phyloP scores from a whole-genome alignment of 768 basidiomycete genomes.

The Psilocybe azurescens region DNA sequence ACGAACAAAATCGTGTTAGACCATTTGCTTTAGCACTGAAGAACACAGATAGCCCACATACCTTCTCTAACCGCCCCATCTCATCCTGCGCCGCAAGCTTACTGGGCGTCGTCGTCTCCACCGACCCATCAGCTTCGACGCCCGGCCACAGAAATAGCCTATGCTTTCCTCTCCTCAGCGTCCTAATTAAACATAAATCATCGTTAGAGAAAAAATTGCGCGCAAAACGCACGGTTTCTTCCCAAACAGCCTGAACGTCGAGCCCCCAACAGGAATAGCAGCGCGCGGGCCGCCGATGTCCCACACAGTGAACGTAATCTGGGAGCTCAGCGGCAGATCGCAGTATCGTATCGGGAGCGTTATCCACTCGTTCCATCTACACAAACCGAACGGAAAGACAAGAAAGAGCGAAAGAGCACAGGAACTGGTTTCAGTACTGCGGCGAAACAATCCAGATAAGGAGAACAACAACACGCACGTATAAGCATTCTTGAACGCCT shows the following conservation, averaged over 20 bases:
- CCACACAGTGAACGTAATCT: conserved; percentile 95
- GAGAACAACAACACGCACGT: conserved; percentile 50
- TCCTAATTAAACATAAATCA: conserved; percentile 44
- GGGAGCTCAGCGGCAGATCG: conserved; percentile 87
- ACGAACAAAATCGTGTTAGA: too few species aligned
- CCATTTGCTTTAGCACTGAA: neutral
- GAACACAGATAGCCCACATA: conserved; percentile 29
- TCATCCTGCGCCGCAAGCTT: conserved; percentile 85
- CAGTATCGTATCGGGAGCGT: conserved; percentile 92
- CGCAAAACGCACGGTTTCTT: conserved; percentile 79
- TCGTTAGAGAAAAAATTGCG: neutral
- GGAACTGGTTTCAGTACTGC: too few species aligned
- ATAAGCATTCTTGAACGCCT: conserved; percentile 85
- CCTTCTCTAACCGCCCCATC: conserved; percentile 95
- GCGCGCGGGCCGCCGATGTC: conserved; percentile 87
- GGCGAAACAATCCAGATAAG: too few species aligned
- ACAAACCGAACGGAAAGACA: neutral
- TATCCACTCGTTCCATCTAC: conserved; percentile 96
- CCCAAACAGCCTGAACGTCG: conserved; percentile 89
- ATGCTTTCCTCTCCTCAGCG: conserved; percentile 90
- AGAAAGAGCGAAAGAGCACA: too few species aligned
- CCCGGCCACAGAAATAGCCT: conserved; percentile 84
- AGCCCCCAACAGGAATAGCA: conserved; percentile 86
- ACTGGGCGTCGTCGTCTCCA: conserved; percentile 85
- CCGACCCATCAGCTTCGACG: conserved; percentile 84